A percentile compares a stretch with the other conserved stretches of the same genome.
Evolutionary conservation across 1,139 yeast species (phyloP).

Genomic region (Kodamaea arcana): DNA sequence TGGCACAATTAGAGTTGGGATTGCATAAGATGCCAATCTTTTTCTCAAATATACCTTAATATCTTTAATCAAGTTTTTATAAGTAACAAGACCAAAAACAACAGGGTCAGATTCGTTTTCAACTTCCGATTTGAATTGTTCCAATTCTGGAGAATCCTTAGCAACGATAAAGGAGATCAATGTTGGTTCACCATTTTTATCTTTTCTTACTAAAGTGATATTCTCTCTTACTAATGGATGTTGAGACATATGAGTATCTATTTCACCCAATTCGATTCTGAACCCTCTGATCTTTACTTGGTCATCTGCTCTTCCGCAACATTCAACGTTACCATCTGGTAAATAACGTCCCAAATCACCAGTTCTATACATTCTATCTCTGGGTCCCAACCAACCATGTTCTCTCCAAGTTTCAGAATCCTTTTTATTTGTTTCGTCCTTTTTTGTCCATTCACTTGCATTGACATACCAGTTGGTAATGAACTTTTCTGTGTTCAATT

Average conservation of each 20-base stretch:
- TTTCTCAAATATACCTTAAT: slow-evolving; percentile 78
- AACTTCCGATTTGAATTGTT: slow-evolving; percentile 42
- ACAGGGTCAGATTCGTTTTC: slow-evolving; percentile 52
- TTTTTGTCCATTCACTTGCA: slow-evolving; percentile 52
- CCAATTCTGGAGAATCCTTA: slow-evolving; percentile 56
- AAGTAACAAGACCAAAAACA: slow-evolving; percentile 74
- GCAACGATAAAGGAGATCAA: slow-evolving; percentile 92
- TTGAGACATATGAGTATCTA: slow-evolving; percentile 93
- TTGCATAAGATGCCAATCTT: slow-evolving; percentile 88
- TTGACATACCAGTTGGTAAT: slow-evolving; percentile 86
- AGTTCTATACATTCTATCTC: slow-evolving; percentile 93
- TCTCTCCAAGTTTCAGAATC: slow-evolving; percentile 65
- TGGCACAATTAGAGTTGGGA: slow-evolving; percentile 89
- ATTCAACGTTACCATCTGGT: slow-evolving; percentile 96
- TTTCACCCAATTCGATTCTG: slow-evolving; percentile 96
- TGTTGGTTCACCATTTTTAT: slow-evolving; percentile 88
- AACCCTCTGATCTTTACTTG: slow-evolving; percentile 98
- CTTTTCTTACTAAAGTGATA: slow-evolving; percentile 86
- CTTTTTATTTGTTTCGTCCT: slow-evolving; percentile 40
- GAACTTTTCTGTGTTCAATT: slow-evolving; percentile 80
- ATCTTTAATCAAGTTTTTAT: slow-evolving; percentile 73
- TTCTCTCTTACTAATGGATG: slow-evolving; percentile 91
- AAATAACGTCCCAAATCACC: slow-evolving; percentile 96
- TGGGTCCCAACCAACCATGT: slow-evolving; percentile 84
- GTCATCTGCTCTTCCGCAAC: slow-evolving; percentile 98